These are phyloP conservation scores for Strombidium stylifer DNA, from an alignment of 73 alveolate genomes.

Conservation along the genomic window DNA sequence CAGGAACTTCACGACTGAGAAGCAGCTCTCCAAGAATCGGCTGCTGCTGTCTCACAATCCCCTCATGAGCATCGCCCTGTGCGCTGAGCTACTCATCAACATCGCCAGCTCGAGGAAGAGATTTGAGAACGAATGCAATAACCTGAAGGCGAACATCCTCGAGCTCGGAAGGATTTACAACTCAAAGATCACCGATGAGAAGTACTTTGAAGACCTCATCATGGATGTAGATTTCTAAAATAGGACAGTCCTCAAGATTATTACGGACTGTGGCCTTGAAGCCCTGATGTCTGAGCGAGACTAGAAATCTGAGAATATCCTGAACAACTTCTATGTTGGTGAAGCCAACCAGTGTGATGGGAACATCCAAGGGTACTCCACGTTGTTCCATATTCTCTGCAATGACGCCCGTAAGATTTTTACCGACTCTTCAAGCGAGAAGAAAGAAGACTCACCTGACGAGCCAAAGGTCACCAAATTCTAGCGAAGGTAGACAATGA, in stretches of 20 bases:
- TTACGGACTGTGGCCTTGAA: slow-evolving; percentile 44
- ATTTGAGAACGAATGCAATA: slow-evolving; percentile 38
- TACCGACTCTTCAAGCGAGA: neutral
- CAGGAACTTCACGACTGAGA: slow-evolving; percentile 33
- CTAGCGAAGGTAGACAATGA: too few relatives aligned
- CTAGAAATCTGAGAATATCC: slow-evolving; percentile 60
- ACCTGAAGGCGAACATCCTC: slow-evolving; percentile 15
- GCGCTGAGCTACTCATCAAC: slow-evolving; percentile 37
- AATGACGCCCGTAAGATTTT: slow-evolving; percentile 42
- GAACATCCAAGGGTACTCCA: slow-evolving; percentile 50
- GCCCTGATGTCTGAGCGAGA: slow-evolving; percentile 62
- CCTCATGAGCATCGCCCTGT: slow-evolving; percentile 53
- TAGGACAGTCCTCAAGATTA: slow-evolving; percentile 49
- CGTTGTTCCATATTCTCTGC: slow-evolving; percentile 18
- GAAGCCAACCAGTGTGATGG: slow-evolving; percentile 68
- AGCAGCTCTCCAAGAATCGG: slow-evolving; percentile 44
- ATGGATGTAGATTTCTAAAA: slow-evolving; percentile 44
- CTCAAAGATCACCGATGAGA: slow-evolving; percentile 51
- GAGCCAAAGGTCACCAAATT: too few relatives aligned
- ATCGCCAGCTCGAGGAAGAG: slow-evolving; percentile 33
- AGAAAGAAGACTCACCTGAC: too few relatives aligned
- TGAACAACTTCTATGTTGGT: slow-evolving; percentile 55
- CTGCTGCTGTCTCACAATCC: slow-evolving; percentile 57
- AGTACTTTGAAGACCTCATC: slow-evolving; percentile 43
- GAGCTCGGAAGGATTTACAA: slow-evolving; percentile 59